phyloP scores from a whole-genome alignment of 139 green algal genomes.

The Edaphochlamys debaryana region DNA sequence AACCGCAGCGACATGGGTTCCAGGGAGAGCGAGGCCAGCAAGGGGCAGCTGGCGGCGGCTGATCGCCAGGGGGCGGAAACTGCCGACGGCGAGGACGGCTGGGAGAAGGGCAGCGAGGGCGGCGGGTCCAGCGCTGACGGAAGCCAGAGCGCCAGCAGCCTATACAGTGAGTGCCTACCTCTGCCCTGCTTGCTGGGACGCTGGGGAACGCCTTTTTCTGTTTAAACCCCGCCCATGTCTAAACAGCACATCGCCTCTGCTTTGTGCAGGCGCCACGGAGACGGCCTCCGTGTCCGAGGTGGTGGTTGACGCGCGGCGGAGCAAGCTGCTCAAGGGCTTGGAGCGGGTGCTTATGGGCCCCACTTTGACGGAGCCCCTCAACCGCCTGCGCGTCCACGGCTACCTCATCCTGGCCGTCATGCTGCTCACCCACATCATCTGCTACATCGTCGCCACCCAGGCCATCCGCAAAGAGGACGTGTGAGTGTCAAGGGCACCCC shows the following conservation, averaged over 20 bases:
- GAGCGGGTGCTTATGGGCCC: slow-evolving; percentile 18
- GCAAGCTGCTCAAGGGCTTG: slow-evolving; percentile 6
- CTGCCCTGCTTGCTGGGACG: too few relatives aligned
- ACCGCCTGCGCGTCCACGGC: slow-evolving; percentile 13
- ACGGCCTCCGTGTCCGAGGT: neutral
- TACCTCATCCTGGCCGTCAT: slow-evolving; percentile 8
- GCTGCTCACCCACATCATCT: slow-evolving; percentile 28
- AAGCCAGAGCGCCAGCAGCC: slow-evolving; percentile 29
- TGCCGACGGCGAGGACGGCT: neutral
- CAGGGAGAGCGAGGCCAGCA: too few relatives aligned
- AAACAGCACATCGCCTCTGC: neutral
- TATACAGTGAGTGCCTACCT: slow-evolving; percentile 10
- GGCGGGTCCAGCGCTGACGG: neutral
- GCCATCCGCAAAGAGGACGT: neutral
- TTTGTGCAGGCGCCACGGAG: slow-evolving; percentile 3
- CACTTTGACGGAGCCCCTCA: slow-evolving; percentile 10
- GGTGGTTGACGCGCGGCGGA: slow-evolving; percentile 13
- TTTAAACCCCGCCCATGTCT: too few relatives aligned
- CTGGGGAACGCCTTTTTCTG: too few relatives aligned
- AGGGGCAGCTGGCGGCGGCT: too few relatives aligned
- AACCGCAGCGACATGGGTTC: too few relatives aligned
- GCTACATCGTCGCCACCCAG: neutral
- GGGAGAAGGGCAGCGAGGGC: slow-evolving; percentile 27
- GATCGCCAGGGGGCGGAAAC: too few relatives aligned
- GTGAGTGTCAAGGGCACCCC: neutral